These are phyloP conservation scores for Lanzia echinophila DNA, from an alignment of 2,329 filamentous ascomycete genomes.

Conservation along the genomic window DNA sequence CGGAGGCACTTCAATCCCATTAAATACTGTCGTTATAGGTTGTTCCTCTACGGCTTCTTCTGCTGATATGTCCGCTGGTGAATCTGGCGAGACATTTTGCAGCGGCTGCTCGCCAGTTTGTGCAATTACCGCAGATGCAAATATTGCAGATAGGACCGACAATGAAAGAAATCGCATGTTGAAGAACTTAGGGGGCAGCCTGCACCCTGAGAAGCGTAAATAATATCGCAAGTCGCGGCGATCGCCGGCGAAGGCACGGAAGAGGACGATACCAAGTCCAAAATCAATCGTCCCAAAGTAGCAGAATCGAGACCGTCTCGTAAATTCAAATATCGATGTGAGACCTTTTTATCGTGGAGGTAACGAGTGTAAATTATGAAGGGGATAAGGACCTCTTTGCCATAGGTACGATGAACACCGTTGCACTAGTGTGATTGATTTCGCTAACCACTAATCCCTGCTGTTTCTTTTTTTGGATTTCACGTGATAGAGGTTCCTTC, in stretches of 20 bases:
- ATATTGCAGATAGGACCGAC: constrained; percentile 22
- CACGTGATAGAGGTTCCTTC: constrained; percentile 1
- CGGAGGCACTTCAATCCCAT: constrained; percentile 44
- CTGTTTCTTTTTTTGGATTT: not conserved
- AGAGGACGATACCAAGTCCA: not conserved
- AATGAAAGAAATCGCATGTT: constrained; percentile 29
- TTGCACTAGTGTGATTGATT: constrained; percentile 2
- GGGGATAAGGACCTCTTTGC: constrained; percentile 3
- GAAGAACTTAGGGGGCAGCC: constrained; percentile 12
- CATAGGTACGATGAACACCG: constrained; percentile 7
- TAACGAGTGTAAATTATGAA: constrained; percentile 7
- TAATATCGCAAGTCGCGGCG: constrained; percentile 15
- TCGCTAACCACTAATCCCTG: constrained; percentile 1
- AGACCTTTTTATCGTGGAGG: not conserved
- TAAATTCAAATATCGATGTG: not conserved
- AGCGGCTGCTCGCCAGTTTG: constrained; percentile 12
- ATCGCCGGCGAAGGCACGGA: constrained; percentile 15
- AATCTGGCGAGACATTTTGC: constrained; percentile 9
- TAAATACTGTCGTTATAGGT: constrained; percentile 39
- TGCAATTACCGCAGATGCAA: constrained; percentile 20
- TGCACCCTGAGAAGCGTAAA: constrained; percentile 18
- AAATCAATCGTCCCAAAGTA: not conserved
- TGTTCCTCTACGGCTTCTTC: constrained; percentile 22
- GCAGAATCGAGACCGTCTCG: not conserved
- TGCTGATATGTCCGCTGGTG: constrained; percentile 19